phyloP scores from a whole-genome alignment of 2,329 filamentous ascomycete genomes.

The Xylariaceae sp. region DNA sequence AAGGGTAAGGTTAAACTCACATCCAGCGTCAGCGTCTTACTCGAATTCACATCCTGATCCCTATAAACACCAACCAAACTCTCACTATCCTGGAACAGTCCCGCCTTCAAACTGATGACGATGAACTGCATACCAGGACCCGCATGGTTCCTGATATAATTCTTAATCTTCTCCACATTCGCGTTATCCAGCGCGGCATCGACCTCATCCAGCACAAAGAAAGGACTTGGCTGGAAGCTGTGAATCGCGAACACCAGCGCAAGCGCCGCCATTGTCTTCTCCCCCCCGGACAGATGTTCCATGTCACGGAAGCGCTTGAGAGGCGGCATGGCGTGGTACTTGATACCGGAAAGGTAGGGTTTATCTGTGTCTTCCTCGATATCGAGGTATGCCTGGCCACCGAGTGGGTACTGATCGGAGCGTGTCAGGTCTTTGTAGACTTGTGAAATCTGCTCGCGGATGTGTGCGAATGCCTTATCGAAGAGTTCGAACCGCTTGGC shows the following conservation, averaged over 20 bases:
- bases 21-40: slow-evolving; percentile 87
- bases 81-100: slow-evolving; percentile 94
- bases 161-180: slow-evolving; percentile 93
- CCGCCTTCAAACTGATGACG: slow-evolving; percentile 93
- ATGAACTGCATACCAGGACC: slow-evolving; percentile 99
- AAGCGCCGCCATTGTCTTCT: slow-evolving; percentile 97
- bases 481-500: slow-evolving; percentile 84
- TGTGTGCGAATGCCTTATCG: slow-evolving; percentile 92
- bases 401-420: slow-evolving; percentile 87
- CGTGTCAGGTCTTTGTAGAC: slow-evolving; percentile 96
- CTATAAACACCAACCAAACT: slow-evolving; percentile 93
- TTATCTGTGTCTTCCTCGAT: slow-evolving; percentile 93
- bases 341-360: slow-evolving; percentile 92
- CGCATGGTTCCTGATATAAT: slow-evolving; percentile 91
- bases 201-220: slow-evolving; percentile 97
- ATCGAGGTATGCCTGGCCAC: slow-evolving; percentile 83
- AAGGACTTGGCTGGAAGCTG: slow-evolving; percentile 90
- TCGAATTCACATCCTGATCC: slow-evolving; percentile 91
- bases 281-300: slow-evolving; percentile 95
- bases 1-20: slow-evolving; percentile 63
- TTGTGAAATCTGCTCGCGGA: slow-evolving; percentile 87
- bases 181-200: slow-evolving; percentile 98
- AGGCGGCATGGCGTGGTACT: slow-evolving; percentile 98
- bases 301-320: slow-evolving; percentile 98
- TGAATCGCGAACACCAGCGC: slow-evolving; percentile 97